These are phyloP conservation scores for Phaeosphaeriaceae sp. DNA, from an alignment of 2,329 filamentous ascomycete genomes.

Conservation along the genomic window DNA sequence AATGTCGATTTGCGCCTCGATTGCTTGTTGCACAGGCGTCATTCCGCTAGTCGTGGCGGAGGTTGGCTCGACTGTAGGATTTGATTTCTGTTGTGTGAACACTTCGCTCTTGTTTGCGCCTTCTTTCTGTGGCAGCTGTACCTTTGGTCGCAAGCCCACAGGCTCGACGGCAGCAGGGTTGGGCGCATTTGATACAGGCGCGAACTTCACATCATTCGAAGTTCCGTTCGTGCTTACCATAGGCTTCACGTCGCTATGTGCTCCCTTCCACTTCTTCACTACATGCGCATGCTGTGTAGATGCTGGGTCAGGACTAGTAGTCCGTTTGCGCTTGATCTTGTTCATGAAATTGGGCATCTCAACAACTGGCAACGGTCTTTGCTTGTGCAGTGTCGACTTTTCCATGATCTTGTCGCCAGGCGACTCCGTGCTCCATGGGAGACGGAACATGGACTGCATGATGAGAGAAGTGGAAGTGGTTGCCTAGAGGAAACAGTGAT, in stretches of 20 bases:
- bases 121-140: conserved; percentile 39
- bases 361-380: conserved; percentile 53
- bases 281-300: conserved; percentile 40
- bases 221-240: conserved; percentile 17
- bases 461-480: conserved; percentile 45
- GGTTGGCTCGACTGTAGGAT: conserved; percentile 29
- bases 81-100: conserved; percentile 27
- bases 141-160: conserved; percentile 34
- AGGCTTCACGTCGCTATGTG: conserved; percentile 42
- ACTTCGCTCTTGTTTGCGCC: conserved; percentile 38
- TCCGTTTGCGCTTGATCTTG: conserved; percentile 66
- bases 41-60: conserved; percentile 36
- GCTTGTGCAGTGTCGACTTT: conserved; percentile 50
- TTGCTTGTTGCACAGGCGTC: conserved; percentile 69
- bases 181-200: conserved; percentile 20
- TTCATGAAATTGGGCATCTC: conserved; percentile 54
- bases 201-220: conserved; percentile 19
- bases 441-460: conserved; percentile 60
- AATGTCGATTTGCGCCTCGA: conserved; percentile 86
- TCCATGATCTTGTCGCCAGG: conserved; percentile 53
- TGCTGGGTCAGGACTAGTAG: conserved; percentile 54
- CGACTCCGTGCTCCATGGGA: conserved; percentile 56
- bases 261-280: conserved; percentile 49
- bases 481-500: conserved; percentile 45
- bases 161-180: conserved; percentile 28